phyloP scores from a whole-genome alignment of 208 protist species.

The Trypanosomatidae sp. region DNA sequence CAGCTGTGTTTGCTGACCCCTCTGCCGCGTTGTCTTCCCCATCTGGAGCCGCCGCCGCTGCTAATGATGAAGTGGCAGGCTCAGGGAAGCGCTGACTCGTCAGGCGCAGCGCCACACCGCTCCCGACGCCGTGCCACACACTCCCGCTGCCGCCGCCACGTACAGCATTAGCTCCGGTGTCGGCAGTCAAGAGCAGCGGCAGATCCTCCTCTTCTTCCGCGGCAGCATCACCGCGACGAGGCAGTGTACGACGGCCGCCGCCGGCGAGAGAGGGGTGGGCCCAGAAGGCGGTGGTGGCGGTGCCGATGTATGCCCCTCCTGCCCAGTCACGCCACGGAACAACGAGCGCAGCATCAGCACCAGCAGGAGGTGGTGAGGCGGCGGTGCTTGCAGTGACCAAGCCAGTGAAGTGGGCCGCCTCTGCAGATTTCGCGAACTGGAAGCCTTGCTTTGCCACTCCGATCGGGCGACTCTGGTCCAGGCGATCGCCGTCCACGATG shows the following conservation, averaged over 20 bases:
- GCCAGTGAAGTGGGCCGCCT: slow-evolving; percentile 16
- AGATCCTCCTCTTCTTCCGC: too few species aligned
- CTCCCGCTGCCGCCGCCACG: neutral
- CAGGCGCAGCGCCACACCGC: slow-evolving; percentile 26
- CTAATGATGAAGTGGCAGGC: neutral
- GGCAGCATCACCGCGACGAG: too few species aligned
- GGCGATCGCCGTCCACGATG: slow-evolving; percentile 20
- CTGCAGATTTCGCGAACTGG: slow-evolving; percentile 18
- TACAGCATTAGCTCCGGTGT: neutral
- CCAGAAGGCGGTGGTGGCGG: slow-evolving; percentile 17
- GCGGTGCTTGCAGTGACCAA: neutral
- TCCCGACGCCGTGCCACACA: slow-evolving; percentile 26
- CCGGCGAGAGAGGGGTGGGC: slow-evolving; percentile 23
- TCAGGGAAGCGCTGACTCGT: slow-evolving; percentile 26
- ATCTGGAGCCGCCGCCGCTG: neutral
- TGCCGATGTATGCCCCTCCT: slow-evolving; percentile 26
- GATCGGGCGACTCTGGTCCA: slow-evolving; percentile 14
- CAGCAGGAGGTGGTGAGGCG: too few species aligned
- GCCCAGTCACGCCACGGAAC: slow-evolving; percentile 32
- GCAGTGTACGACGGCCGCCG: slow-evolving; percentile 9
- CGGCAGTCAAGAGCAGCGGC: neutral
- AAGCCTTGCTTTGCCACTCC: slow-evolving; percentile 12
- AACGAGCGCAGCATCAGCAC: slow-evolving; percentile 11
- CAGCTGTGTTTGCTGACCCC: neutral
- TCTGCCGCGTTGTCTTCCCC: neutral